Conservation (phyloP, 208 protist genomes). For the Trypanosoma theileri region DNA sequence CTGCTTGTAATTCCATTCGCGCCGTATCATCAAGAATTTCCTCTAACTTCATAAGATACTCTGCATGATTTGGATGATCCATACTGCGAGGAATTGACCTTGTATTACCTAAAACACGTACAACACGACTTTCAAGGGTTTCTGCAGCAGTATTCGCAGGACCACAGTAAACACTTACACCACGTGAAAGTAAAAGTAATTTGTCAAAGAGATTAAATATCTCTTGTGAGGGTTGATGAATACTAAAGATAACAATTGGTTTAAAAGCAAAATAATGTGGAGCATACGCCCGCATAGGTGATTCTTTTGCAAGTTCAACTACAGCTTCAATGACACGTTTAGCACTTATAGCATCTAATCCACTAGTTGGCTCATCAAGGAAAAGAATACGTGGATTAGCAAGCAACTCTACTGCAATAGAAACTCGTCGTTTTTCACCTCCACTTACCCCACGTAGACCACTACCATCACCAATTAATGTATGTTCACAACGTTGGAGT, state of each 20-base stretch:
- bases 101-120: slow-evolving; percentile 42
- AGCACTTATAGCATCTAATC: slow-evolving; percentile 84
- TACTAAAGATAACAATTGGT: slow-evolving; percentile 91
- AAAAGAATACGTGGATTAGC: slow-evolving; percentile 91
- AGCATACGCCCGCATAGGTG: slow-evolving; percentile 75
- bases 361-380: slow-evolving; percentile 91
- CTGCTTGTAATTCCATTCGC: slow-evolving; percentile 61
- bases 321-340: slow-evolving; percentile 81
- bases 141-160: slow-evolving; percentile 54
- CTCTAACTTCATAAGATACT: slow-evolving; percentile 89
- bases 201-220: slow-evolving; percentile 91
- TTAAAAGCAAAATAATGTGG: slow-evolving; percentile 86
- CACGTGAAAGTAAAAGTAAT: slow-evolving; percentile 79
- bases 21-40: slow-evolving; percentile 70
- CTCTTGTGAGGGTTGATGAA: slow-evolving; percentile 90
- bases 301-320: slow-evolving; percentile 79
- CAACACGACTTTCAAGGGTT: slow-evolving; percentile 58
- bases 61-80: slow-evolving; percentile 70
- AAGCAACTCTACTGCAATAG: slow-evolving; percentile 91
- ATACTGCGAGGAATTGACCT: slow-evolving; percentile 37
- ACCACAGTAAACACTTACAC: slow-evolving; percentile 87
- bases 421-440: slow-evolving; percentile 90
- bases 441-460: slow-evolving; percentile 83
- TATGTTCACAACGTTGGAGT: slow-evolving; percentile 79
- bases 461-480: slow-evolving; percentile 72